Conservation (phyloP, 495 filamentous ascomycete genomes). For the Geoglossum glabrum region DNA sequence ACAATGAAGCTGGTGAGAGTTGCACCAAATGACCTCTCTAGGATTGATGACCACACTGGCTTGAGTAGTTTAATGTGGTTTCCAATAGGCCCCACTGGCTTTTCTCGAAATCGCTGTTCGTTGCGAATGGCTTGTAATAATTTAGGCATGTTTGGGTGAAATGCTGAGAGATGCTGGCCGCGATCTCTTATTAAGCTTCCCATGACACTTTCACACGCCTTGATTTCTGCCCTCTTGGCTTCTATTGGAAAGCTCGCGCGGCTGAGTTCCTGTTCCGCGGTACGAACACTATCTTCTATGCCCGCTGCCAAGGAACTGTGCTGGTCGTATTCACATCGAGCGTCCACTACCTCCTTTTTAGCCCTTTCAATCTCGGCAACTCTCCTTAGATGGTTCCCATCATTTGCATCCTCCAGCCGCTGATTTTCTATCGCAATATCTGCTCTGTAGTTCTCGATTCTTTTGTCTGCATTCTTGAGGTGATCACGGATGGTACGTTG, state of each 20-base stretch:
- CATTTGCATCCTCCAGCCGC: constrained; percentile 30
- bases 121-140: constrained; percentile 46
- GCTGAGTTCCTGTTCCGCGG: constrained; percentile 6
- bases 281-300: constrained; percentile 6
- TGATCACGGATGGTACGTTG: constrained; percentile 30
- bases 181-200: constrained; percentile 29
- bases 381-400: constrained; percentile 29
- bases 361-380: constrained; percentile 27
- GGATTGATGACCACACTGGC: constrained; percentile 63
- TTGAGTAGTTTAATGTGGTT: constrained; percentile 51
- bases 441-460: constrained; percentile 21
- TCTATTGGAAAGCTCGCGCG: neutral
- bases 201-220: constrained; percentile 26
- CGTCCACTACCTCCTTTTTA: constrained; percentile 15
- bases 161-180: constrained; percentile 31
- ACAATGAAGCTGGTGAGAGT: constrained; percentile 62
- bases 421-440: constrained; percentile 27
- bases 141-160: constrained; percentile 35
- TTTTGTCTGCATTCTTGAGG: constrained; percentile 22
- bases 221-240: constrained; percentile 18
- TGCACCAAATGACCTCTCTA: constrained; percentile 52
- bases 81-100: constrained; percentile 72
- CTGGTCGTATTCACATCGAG: constrained; percentile 8
- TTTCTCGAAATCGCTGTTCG: constrained; percentile 42
- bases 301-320: constrained; percentile 3